A percentile compares a stretch with the other conserved stretches of the same genome.
phyloP scores from a whole-genome alignment of 2,329 filamentous ascomycete species.

The Fusarium zealandicum region DNA sequence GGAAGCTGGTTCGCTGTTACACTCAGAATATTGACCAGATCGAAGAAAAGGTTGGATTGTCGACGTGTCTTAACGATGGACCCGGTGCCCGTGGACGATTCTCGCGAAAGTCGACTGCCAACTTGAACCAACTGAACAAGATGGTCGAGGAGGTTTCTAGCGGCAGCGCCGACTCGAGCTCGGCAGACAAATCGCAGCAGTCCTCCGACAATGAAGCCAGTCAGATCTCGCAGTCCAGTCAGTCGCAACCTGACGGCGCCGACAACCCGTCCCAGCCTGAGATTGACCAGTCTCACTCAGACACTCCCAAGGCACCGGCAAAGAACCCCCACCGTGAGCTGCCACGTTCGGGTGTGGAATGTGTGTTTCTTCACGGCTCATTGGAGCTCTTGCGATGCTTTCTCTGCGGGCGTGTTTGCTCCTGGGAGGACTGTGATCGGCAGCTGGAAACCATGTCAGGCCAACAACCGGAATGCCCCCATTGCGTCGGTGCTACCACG shows the following conservation, averaged over 20 bases:
- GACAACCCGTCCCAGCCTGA: constrained; percentile 23
- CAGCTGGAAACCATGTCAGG: constrained; percentile 67
- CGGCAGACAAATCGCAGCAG: constrained; percentile 32
- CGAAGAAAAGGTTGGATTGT: constrained; percentile 73
- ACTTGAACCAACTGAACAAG: constrained; percentile 44
- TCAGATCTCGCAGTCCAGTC: constrained; percentile 25
- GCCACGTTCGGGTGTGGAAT: constrained; percentile 60
- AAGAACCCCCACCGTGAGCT: constrained; percentile 41
- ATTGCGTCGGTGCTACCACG: constrained; percentile 68
- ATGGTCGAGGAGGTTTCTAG: constrained; percentile 48
- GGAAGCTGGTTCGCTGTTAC: constrained; percentile 74
- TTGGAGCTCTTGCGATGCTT: constrained; percentile 70
- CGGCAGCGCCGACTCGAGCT: constrained; percentile 27
- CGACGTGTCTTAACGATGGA: constrained; percentile 66
- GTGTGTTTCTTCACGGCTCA: constrained; percentile 77
- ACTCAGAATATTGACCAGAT: constrained; percentile 80
- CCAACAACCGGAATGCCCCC: constrained; percentile 71
- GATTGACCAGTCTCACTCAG: constrained; percentile 29
- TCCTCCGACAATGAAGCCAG: constrained; percentile 31
- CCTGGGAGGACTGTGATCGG: constrained; percentile 65
- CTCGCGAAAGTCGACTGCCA: constrained; percentile 56
- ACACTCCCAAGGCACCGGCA: constrained; percentile 23
- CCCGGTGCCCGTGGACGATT: constrained; percentile 69
- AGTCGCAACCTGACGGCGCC: constrained; percentile 23
- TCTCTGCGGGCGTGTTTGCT: constrained; percentile 62